Percentiles rank a stretch among this genome's conserved stretches.
phyloP scores from a whole-genome alignment of 352 stramenopile species.

The Phytophthora boehmeriae region DNA sequence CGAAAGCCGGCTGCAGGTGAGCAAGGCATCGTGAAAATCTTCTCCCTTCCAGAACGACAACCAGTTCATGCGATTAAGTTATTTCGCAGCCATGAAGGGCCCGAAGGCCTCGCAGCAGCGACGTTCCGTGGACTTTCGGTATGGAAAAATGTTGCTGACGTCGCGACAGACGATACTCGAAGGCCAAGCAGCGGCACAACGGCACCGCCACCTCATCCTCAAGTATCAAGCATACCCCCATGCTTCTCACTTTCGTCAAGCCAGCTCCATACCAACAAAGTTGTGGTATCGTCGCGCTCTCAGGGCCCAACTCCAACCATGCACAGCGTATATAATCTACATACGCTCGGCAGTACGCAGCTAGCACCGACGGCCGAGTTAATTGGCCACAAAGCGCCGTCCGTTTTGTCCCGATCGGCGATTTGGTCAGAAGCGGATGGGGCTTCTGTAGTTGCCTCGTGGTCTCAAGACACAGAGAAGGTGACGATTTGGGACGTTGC shows the following conservation, averaged over 20 bases:
- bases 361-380: slow-evolving; percentile 31
- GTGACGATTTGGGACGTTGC: slow-evolving; percentile 34
- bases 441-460: slow-evolving; percentile 30
- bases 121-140: slow-evolving; percentile 51
- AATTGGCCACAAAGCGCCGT: slow-evolving; percentile 44
- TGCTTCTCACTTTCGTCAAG: slow-evolving; percentile 44
- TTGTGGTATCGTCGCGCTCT: slow-evolving; percentile 52
- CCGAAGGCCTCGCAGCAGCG: slow-evolving; percentile 44
- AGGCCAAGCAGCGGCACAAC: slow-evolving; percentile 9
- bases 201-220: slow-evolving; percentile 19
- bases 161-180: slow-evolving; percentile 3
- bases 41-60: slow-evolving; percentile 46
- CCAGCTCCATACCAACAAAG: slow-evolving; percentile 32
- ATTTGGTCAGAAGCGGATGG: slow-evolving; percentile 47
- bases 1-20: slow-evolving; percentile 33
- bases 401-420: slow-evolving; percentile 50
- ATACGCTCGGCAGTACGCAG: slow-evolving; percentile 1
- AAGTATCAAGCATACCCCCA: slow-evolving; percentile 23
- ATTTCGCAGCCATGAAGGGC: slow-evolving; percentile 28
- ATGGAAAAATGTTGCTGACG: slow-evolving; percentile 35
- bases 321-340: slow-evolving; percentile 55
- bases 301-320: slow-evolving; percentile 24
- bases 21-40: slow-evolving; percentile 38
- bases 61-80: slow-evolving; percentile 60
- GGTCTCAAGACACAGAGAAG: slow-evolving; percentile 31